Evolutionary conservation across 148 eudicot species (phyloP).

Genomic region (Polygonum aviculare): DNA sequence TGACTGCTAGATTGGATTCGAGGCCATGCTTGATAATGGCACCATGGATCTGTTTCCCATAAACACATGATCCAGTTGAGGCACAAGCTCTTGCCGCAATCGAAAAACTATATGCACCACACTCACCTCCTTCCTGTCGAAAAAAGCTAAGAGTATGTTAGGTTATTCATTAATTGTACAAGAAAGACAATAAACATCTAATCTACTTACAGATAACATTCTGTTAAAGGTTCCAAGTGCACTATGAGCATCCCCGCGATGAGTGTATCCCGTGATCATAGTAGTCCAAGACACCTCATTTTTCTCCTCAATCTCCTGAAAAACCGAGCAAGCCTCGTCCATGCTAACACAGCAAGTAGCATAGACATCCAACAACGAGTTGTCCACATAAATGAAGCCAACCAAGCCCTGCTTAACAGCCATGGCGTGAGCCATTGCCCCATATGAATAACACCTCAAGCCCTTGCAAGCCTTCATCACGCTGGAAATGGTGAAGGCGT

Average conservation of each 20-base stretch:
- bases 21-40: conserved; percentile 56
- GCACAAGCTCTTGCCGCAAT: conserved; percentile 82
- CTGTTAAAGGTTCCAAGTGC: conserved; percentile 46
- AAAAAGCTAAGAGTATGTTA: conserved; percentile 16
- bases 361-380: conserved; percentile 71
- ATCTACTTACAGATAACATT: conserved; percentile 55
- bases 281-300: conserved; percentile 79
- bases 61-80: conserved; percentile 28
- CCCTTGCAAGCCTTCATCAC: conserved; percentile 80
- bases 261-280: conserved; percentile 74
- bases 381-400: conserved; percentile 53
- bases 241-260: conserved; percentile 64
- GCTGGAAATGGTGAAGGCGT: conserved; percentile 67
- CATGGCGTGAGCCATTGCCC: conserved; percentile 56
- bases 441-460: conserved; percentile 37
- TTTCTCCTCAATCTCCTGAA: conserved; percentile 37
- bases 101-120: conserved; percentile 54
- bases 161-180: neutral
- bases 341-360: conserved; percentile 56
- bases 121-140: conserved; percentile 68
- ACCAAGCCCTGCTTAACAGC: conserved; percentile 48
- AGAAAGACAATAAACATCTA: neutral
- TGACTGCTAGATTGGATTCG: conserved; percentile 57
- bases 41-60: conserved; percentile 74
- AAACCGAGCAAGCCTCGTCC: conserved; percentile 49